phyloP scores from a whole-genome alignment of 192 early-diverging fungal genomes.

The Gonapodya prolifera region DNA sequence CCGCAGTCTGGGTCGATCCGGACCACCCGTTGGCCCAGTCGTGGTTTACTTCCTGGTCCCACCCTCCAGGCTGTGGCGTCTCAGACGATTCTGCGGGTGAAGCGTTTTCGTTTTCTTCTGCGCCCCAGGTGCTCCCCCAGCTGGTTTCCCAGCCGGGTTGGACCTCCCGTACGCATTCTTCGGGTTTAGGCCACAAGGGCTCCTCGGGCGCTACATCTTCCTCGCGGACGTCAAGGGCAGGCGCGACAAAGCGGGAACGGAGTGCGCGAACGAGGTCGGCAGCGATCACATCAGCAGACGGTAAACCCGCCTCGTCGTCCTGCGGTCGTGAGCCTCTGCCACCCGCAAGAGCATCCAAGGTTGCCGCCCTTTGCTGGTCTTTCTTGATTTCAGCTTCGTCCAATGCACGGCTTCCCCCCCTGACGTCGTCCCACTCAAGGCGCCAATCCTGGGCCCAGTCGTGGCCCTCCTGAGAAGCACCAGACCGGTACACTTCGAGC shows the following conservation, averaged over 20 bases:
- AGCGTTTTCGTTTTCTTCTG: neutral
- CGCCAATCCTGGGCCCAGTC: neutral
- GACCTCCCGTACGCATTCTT: neutral
- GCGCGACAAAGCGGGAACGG: neutral
- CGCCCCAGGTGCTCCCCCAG: neutral
- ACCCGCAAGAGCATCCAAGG: neutral
- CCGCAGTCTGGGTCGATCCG: neutral
- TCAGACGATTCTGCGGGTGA: neutral
- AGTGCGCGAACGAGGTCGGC: neutral
- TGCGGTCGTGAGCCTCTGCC: neutral
- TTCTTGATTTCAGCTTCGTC: neutral
- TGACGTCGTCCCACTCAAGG: neutral
- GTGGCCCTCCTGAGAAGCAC: neutral
- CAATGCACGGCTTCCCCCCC: neutral
- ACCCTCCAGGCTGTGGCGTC: too few relatives aligned
- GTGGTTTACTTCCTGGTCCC: neutral
- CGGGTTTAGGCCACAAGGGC: neutral
- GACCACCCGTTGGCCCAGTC: neutral
- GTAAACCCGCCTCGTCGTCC: neutral
- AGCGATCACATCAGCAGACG: neutral
- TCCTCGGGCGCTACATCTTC: neutral
- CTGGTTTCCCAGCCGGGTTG: neutral
- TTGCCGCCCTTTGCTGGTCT: neutral
- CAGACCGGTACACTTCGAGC: neutral
- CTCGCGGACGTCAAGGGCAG: neutral